phyloP scores from a whole-genome alignment of 345 rosid species.

The Eucalyptus cloeziana region DNA sequence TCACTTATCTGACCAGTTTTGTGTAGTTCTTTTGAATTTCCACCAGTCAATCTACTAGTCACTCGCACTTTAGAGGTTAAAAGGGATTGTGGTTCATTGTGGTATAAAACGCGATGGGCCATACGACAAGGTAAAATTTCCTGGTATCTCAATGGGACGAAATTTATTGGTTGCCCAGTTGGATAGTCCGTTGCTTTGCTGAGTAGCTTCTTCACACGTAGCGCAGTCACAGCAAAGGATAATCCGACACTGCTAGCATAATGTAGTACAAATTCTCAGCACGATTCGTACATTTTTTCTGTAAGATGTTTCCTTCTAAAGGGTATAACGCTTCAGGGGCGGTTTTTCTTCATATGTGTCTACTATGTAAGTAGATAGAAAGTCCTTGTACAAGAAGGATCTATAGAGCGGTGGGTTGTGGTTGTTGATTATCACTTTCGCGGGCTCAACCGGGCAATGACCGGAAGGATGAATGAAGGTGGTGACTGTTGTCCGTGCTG shows the following conservation, averaged over 20 bases:
- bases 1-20: not conserved
- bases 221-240: not conserved
- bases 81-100: not conserved
- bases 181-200: not conserved
- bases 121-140: not conserved
- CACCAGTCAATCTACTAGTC: not conserved
- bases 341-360: not conserved
- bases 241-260: not conserved
- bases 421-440: not conserved
- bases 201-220: not conserved
- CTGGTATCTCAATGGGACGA: not conserved
- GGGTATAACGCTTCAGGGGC: not conserved
- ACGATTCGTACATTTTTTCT: not conserved
- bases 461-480: conserved; percentile 2
- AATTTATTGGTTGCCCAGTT: not conserved
- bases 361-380: not conserved
- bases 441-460: not conserved
- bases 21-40: not conserved
- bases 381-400: not conserved
- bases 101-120: not conserved
- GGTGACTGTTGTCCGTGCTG: conserved; percentile 1
- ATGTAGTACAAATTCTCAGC: not conserved
- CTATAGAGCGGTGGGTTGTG: not conserved
- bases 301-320: not conserved
- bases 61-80: not conserved